These are phyloP conservation scores for Papiliotrema terrestris DNA, from an alignment of 1,284 basidiomycete genomes.

Conservation along the genomic window DNA sequence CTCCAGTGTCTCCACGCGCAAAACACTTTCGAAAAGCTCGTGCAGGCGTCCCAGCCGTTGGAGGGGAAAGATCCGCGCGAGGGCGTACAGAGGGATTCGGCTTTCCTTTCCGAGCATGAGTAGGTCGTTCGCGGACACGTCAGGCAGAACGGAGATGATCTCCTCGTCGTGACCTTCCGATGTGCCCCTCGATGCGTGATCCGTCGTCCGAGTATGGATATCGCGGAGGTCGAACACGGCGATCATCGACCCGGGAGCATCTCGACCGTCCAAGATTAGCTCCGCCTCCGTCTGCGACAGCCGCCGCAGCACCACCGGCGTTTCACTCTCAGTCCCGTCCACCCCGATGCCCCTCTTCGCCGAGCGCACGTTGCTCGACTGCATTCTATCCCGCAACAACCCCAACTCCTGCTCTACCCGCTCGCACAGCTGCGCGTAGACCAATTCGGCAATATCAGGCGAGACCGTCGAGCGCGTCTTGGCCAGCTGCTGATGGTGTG, in stretches of 20 bases:
- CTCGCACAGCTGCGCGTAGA: constrained; percentile 10
- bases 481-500: not conserved
- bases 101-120: too few species aligned
- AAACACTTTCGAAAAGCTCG: too few species aligned
- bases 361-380: not conserved
- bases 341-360: not conserved
- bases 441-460: constrained; percentile 5
- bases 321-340: not conserved
- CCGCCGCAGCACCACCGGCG: constrained; percentile 1
- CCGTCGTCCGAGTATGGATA: too few species aligned
- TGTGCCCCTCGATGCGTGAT: not conserved
- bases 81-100: too few species aligned
- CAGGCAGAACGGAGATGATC: too few species aligned
- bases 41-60: too few species aligned
- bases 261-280: not conserved
- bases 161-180: not conserved
- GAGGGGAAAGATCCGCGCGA: too few species aligned
- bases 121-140: too few species aligned
- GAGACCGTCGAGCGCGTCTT: not conserved
- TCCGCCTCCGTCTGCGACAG: not conserved
- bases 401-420: constrained; percentile 18
- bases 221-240: not conserved
- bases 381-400: constrained; percentile 8
- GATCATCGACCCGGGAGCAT: not conserved
- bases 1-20: too few species aligned